phyloP scores from a whole-genome alignment of 768 basidiomycete species.

The Mycena galopus region DNA sequence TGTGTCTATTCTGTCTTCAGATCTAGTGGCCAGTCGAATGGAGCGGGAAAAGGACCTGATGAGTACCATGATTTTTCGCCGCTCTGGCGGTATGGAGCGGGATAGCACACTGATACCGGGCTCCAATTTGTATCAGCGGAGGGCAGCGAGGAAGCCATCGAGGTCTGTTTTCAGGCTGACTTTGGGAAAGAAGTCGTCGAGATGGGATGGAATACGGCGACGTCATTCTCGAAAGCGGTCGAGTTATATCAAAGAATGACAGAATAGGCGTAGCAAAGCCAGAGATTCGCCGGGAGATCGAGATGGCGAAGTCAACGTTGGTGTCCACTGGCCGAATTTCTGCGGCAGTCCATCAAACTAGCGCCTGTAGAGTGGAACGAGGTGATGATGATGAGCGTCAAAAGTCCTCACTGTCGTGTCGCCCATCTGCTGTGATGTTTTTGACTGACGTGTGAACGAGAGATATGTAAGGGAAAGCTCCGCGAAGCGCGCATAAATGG shows the following conservation, averaged over 20 bases:
- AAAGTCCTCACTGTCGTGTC: slow-evolving; percentile 22
- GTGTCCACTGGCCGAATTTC: slow-evolving; percentile 3
- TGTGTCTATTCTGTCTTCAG: slow-evolving; percentile 20
- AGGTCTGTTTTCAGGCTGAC: not conserved
- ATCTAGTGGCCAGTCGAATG: slow-evolving; percentile 29
- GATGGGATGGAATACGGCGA: not conserved
- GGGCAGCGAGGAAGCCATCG: slow-evolving; percentile 4
- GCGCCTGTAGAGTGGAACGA: slow-evolving; percentile 21
- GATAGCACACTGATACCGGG: slow-evolving; percentile 20
- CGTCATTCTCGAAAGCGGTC: not conserved
- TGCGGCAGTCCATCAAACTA: slow-evolving; percentile 2
- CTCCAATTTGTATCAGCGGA: slow-evolving; percentile 10
- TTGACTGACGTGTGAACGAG: slow-evolving; percentile 32
- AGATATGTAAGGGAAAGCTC: slow-evolving; percentile 13
- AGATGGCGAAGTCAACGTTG: slow-evolving; percentile 18
- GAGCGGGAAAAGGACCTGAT: not conserved
- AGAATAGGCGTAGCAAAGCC: not conserved
- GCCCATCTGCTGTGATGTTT: slow-evolving; percentile 28
- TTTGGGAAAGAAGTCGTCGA: not conserved
- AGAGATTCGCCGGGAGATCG: slow-evolving; percentile 7
- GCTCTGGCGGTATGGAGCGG: slow-evolving; percentile 19
- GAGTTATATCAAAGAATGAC: not conserved
- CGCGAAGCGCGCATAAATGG: slow-evolving; percentile 15
- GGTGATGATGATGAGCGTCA: slow-evolving; percentile 28
- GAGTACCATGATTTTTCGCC: slow-evolving; percentile 8